These are phyloP conservation scores for Suhomyces panamericanus DNA, from an alignment of 1,139 yeast genomes.

Conservation along the genomic window DNA sequence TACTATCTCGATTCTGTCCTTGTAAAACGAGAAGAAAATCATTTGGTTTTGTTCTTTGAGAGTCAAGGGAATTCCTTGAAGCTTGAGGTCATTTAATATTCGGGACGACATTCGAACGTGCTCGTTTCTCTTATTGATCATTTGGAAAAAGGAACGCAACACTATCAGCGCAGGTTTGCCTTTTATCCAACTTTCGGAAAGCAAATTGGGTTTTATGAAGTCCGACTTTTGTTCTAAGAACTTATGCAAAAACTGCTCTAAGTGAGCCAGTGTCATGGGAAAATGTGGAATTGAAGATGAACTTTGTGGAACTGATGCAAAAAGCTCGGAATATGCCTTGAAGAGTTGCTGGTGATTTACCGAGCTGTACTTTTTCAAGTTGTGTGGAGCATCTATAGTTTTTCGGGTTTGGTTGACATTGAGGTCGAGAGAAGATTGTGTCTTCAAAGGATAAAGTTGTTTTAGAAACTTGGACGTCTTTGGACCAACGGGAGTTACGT, in stretches of 20 bases:
- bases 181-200: slow-evolving; percentile 16
- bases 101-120: slow-evolving; percentile 24
- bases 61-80: slow-evolving; percentile 30
- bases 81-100: slow-evolving; percentile 30
- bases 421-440: slow-evolving; percentile 6
- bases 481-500: neutral
- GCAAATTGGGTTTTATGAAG: slow-evolving; percentile 24
- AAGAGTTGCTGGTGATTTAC: slow-evolving; percentile 32
- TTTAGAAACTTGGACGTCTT: slow-evolving; percentile 26
- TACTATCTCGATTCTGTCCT: slow-evolving; percentile 27
- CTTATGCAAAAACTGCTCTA: slow-evolving; percentile 37
- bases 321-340: slow-evolving; percentile 31
- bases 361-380: slow-evolving; percentile 16
- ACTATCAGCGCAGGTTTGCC: slow-evolving; percentile 7
- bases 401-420: slow-evolving; percentile 5
- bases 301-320: slow-evolving; percentile 20
- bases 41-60: slow-evolving; percentile 32
- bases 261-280: slow-evolving; percentile 30
- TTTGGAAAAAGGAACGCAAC: slow-evolving; percentile 17
- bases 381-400: slow-evolving; percentile 11
- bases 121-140: slow-evolving; percentile 20
- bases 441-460: slow-evolving; percentile 34
- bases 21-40: slow-evolving; percentile 32
- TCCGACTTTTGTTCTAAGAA: slow-evolving; percentile 24
- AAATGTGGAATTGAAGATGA: neutral